Conservation (phyloP, 2,329 filamentous ascomycete species). For the Trichoderma polysporum region DNA sequence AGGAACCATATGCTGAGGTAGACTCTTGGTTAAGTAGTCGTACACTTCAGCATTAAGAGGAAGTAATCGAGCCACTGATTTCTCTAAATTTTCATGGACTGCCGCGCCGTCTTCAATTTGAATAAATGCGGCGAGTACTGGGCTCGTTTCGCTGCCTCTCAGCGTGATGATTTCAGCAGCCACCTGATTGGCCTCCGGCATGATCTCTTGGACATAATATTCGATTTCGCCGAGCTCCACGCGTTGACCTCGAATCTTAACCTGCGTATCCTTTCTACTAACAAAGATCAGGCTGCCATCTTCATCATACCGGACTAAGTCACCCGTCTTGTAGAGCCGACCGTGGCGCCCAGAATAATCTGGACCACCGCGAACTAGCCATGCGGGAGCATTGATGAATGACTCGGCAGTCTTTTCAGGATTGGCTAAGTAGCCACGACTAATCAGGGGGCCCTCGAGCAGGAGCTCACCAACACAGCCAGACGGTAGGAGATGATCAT, state of each 20-base stretch:
- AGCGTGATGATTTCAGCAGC: background rate
- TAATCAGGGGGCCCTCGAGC: background rate
- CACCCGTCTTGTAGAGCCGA: constrained; percentile 34
- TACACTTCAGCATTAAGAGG: background rate
- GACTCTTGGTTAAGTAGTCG: background rate
- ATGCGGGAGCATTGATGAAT: background rate
- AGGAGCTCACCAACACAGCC: constrained; percentile 7
- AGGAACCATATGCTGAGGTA: background rate
- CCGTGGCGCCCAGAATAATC: background rate
- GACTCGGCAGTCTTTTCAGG: background rate
- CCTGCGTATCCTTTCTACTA: constrained; percentile 28
- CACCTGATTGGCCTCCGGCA: background rate
- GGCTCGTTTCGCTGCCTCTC: background rate
- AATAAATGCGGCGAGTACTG: background rate
- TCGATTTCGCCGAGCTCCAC: constrained; percentile 43
- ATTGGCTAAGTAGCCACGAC: background rate
- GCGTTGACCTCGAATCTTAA: constrained; percentile 54
- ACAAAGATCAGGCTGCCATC: constrained; percentile 27
- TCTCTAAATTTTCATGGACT: no score
- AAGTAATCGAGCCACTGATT: no score
- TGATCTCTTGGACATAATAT: constrained; percentile 1
- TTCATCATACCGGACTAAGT: constrained; percentile 22
- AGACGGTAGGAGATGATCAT: background rate
- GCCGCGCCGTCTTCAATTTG: background rate
- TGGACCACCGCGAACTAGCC: no score